Evolutionary conservation across 2,329 filamentous ascomycete genomes (phyloP).

Genomic region (Neospermospora avenae): DNA sequence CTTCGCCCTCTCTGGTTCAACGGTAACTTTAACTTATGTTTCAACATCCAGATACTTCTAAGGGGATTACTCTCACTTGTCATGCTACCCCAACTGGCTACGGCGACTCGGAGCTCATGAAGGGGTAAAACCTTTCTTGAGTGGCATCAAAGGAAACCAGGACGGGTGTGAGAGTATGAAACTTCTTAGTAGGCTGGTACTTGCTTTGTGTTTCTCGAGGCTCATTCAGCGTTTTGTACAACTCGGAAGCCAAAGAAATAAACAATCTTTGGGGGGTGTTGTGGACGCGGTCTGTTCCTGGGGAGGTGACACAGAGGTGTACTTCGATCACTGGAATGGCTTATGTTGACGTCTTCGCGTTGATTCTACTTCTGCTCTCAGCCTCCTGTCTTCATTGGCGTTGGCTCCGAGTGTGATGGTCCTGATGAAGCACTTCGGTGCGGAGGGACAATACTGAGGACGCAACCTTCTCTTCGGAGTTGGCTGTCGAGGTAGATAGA

Average conservation of each 20-base stretch:
- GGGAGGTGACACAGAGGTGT: slow-evolving; percentile 5
- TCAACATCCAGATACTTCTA: not conserved
- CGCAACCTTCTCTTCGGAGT: not conserved
- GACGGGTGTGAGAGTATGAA: not conserved
- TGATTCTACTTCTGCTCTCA: not conserved
- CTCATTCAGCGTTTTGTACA: not conserved
- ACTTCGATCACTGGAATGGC: not conserved
- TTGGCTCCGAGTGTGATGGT: not conserved
- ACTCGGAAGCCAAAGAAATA: not conserved
- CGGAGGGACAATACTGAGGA: not conserved
- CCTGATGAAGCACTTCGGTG: not conserved
- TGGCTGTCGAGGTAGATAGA: slow-evolving; percentile 1
- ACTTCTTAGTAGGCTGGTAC: not conserved
- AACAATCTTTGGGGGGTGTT: not conserved
- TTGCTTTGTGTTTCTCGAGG: slow-evolving; percentile 1
- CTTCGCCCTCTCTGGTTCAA: not conserved
- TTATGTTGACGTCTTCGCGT: not conserved
- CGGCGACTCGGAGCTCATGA: not conserved
- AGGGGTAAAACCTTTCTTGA: not conserved
- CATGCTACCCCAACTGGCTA: not conserved
- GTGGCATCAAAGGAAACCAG: no score
- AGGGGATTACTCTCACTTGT: not conserved
- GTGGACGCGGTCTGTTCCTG: not conserved
- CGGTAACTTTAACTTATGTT: not conserved
- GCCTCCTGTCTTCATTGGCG: not conserved